Evolutionary conservation across 306 rosid genomes (phyloP).

Genomic region (Inga leiocalycina): DNA sequence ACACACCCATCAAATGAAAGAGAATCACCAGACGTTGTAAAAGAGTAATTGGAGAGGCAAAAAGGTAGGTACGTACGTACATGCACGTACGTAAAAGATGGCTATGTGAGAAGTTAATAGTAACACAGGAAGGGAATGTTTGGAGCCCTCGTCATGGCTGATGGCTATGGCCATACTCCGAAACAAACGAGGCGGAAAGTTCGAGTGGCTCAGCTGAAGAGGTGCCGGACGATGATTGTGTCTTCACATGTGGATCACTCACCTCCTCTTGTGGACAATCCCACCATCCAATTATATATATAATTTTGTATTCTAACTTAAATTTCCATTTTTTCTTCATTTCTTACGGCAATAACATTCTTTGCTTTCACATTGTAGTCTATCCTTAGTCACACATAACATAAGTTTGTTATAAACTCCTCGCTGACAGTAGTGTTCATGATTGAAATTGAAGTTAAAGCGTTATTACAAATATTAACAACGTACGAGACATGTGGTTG

Average conservation of each 20-base stretch:
- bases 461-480: too few species aligned
- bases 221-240: conserved; percentile 33
- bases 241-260: conserved; percentile 31
- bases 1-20: too few species aligned
- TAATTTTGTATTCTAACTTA: too few species aligned
- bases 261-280: conserved; percentile 38
- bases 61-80: neutral
- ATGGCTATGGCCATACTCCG: conserved; percentile 1
- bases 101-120: conserved; percentile 2
- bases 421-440: too few species aligned
- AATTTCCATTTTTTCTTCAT: neutral
- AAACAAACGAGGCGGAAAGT: conserved; percentile 17
- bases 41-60: conserved; percentile 5
- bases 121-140: conserved; percentile 30
- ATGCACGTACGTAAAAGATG: neutral
- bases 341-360: neutral
- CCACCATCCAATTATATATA: neutral
- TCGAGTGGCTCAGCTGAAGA: conserved; percentile 35
- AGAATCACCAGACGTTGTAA: conserved; percentile 19
- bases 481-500: too few species aligned
- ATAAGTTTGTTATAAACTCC: too few species aligned
- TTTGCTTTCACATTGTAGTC: too few species aligned
- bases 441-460: too few species aligned
- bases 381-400: neutral
- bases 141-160: neutral